Base-by-base conservation (phyloP, 768 basidiomycete species). In the Auricularia auricula-judae region DNA sequence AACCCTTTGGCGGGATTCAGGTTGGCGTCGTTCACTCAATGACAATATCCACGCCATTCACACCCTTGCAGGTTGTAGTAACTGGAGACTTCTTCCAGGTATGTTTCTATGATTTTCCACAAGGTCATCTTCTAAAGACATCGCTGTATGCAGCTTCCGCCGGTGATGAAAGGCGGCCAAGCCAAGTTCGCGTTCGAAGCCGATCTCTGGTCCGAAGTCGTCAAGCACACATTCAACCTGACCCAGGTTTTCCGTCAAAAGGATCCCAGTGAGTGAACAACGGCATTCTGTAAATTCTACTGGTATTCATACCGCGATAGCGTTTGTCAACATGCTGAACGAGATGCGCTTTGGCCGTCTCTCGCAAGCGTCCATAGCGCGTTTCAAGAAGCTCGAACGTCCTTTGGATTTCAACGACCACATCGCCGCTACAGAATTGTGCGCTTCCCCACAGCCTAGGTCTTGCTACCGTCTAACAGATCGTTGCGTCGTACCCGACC, bases 391-490 rank as follows among this genome's bases (percentile, higher is more conserved):
- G 2, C 70, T 70, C 47, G 66, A 68, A 3, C 64, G 71, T 10
- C 63, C 62, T 3, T 65, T 76, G 0, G 11, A 59, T 11, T 68
- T 71, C 61, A 64, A 65, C 8, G 71, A 97, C 70, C 91, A 88
- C 0, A 78, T 97, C 18, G 88, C 83, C 36, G 86, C 96, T 1
- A 98, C 97, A 1, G 97, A 98, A 75, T 77, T 99, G 90, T 96
- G 69, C 65, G 86, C 29, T 29, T 29, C 29, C 29, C 16, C 42
- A 7, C 36, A 14, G 68, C 43, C 14, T 58, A 23, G 33, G 16
- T 14, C 4, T 12, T n/a, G 4, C 2, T n/a, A 39, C 7, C n/a
- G 4, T 7, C 23, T n/a, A n/a, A 59, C 4, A n/a, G 1, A 7
- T 35, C 14, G 4, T 18, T 10, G 18, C 12, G 14, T 33, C 36